phyloP scores from a whole-genome alignment of 164 flowering plant genomes.

The Umbilicus rupestris region DNA sequence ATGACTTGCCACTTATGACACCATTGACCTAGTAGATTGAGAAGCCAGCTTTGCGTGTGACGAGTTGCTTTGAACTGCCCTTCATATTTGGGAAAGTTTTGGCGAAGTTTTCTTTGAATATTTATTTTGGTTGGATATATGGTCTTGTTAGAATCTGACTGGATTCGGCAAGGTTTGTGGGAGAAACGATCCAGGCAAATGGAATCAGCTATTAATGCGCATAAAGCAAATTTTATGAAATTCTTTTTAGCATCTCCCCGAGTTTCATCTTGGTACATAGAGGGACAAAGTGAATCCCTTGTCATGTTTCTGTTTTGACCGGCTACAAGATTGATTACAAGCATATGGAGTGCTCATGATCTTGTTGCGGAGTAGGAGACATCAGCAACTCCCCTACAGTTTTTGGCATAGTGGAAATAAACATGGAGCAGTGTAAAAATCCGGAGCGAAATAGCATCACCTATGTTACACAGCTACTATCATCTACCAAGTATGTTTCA shows the following conservation, averaged over 20 bases:
- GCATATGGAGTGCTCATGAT: too few species aligned
- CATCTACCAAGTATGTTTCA: too few species aligned
- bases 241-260: neutral
- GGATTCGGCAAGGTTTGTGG: neutral
- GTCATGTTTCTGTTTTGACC: too few species aligned
- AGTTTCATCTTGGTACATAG: neutral
- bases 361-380: too few species aligned
- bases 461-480: too few species aligned
- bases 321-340: too few species aligned
- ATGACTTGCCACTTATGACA: slow-evolving; percentile 32
- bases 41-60: neutral
- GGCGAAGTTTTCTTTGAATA: neutral
- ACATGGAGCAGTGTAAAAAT: too few species aligned
- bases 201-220: neutral
- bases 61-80: neutral
- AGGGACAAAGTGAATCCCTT: too few species aligned
- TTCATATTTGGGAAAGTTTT: neutral
- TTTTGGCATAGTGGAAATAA: too few species aligned
- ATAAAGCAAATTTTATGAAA: neutral
- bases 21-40: neutral
- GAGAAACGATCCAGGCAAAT: neutral
- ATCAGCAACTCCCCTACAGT: too few species aligned
- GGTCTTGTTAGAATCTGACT: neutral
- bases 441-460: too few species aligned
- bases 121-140: neutral